Percentiles rank a stretch among this genome's conserved stretches.
These are phyloP conservation scores for Nymphaea colorata DNA, from an alignment of 164 flowering plant genomes.

Conservation along the genomic window DNA sequence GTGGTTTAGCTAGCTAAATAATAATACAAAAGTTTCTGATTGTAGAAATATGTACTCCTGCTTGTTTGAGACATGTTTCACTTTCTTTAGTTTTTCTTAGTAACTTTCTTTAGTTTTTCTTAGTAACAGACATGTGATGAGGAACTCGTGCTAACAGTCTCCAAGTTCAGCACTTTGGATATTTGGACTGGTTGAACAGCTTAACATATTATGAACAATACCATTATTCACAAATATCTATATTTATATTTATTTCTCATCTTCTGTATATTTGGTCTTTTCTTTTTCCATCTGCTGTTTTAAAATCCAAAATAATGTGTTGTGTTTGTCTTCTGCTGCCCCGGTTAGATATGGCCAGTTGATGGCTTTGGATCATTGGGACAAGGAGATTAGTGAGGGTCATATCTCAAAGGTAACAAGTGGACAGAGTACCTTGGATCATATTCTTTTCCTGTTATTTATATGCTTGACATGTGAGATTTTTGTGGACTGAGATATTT, in stretches of 20 bases:
- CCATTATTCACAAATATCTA: no score
- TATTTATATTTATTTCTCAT: no score
- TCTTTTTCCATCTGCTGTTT: neutral
- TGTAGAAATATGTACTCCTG: no score
- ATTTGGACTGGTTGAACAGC: neutral
- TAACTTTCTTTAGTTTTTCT: no score
- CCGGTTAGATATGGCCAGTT: conserved; percentile 37
- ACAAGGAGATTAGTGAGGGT: conserved; percentile 4
- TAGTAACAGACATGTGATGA: no score
- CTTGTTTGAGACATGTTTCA: no score
- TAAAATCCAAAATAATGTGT: neutral
- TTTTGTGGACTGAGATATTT: neutral
- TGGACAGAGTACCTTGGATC: neutral
- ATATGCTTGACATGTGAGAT: neutral
- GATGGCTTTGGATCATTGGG: conserved; percentile 30
- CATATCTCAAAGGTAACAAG: neutral
- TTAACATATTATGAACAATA: no score
- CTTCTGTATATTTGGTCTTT: no score
- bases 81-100: no score
- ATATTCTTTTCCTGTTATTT: neutral
- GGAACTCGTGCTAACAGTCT: no score
- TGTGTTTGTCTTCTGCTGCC: neutral
- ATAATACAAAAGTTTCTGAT: no score
- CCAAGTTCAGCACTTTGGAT: neutral
- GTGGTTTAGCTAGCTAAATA: no score